Evolutionary conservation across 495 filamentous ascomycete genomes (phyloP), one percentile per base, ranked within the genome.

Genomic region (Entonaema liquescens): DNA sequence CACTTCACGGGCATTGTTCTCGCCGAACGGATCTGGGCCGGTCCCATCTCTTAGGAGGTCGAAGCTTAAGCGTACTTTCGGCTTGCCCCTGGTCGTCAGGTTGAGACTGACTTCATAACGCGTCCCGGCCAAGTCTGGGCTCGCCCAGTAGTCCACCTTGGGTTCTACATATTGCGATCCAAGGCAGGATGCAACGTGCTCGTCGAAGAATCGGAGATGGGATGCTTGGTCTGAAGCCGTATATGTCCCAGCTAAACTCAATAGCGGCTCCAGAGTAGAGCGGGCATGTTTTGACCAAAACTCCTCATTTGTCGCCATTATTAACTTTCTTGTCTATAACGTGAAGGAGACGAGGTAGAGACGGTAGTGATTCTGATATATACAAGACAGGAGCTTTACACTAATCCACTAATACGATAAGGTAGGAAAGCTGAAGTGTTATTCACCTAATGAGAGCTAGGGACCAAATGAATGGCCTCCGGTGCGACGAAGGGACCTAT

Each of bases 151-250:
- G 15, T 59, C 36, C 0, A 33, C 57, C 13, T 44, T 28, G 13
- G 57, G 38, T n/a, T 47, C 57, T 21, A 31, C n/a, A 1, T 25
- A 6, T 7, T 47, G 36, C 1, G 57, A 44, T 21, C 57, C 38
- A 59, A 59, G 57, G 31, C 57, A 47, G 1, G 38, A 17, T 29
- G 40, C 57, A 28, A 59, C 36, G 57, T 59, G 57, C 15, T 59
- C 57, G 8, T 59, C 57, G 13, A 59, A 59, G 57, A 59, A 59
- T 11, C 36, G 57, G 36, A 59, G 57, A 59, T 59, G 38, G 15
- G 57, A 59, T 31, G 36, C 57, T 19, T 59, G 57, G 4, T 47
- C 57, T 8, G 57, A 44, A 29, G 36, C 38, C 13, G 57, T 19
- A 59, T 59, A 59, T 4, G 57, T 49, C 57, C 57, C 57, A 47